Evolutionary conservation across 495 filamentous ascomycete genomes (phyloP).

Genomic region (Lophium mytilinum): DNA sequence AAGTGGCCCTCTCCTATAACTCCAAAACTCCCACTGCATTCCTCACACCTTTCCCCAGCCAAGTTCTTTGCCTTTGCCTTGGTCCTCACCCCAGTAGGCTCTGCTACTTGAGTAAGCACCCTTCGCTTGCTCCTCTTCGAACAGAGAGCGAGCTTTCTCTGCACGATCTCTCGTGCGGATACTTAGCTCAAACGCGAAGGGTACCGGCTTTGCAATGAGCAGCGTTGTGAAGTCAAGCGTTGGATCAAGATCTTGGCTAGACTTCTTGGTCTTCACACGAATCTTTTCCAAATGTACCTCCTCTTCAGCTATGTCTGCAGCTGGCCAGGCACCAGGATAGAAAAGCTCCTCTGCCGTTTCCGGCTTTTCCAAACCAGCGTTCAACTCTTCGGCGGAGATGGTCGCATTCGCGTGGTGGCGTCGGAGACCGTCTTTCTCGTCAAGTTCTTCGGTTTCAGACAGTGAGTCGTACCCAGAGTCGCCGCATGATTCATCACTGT

Average conservation of each 20-base stretch:
- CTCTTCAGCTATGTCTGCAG: neutral
- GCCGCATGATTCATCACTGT: neutral
- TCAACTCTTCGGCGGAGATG: slow-evolving; percentile 25
- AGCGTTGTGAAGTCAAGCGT: slow-evolving; percentile 30
- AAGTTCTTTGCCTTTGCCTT: slow-evolving; percentile 16
- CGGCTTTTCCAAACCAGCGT: slow-evolving; percentile 19
- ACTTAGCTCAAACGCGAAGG: slow-evolving; percentile 28
- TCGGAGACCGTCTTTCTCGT: neutral
- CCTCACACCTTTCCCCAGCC: slow-evolving; percentile 30
- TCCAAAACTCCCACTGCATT: too few relatives aligned
- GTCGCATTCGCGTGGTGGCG: slow-evolving; percentile 17
- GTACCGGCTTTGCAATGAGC: slow-evolving; percentile 31
- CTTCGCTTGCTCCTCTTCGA: slow-evolving; percentile 10
- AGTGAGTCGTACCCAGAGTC: slow-evolving; percentile 1
- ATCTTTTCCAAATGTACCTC: slow-evolving; percentile 13
- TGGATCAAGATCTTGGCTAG: slow-evolving; percentile 15
- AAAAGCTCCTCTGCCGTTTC: slow-evolving; percentile 3
- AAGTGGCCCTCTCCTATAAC: too few relatives aligned
- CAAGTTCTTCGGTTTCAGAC: slow-evolving; percentile 4
- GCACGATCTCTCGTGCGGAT: slow-evolving; percentile 20
- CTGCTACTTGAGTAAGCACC: slow-evolving; percentile 22
- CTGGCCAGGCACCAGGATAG: slow-evolving; percentile 15
- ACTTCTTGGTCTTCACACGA: slow-evolving; percentile 1
- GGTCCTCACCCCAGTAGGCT: slow-evolving; percentile 25
- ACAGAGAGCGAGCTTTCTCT: slow-evolving; percentile 17